phyloP scores from a whole-genome alignment of 169 alveolate genomes.

The Plasmodium malariae region DNA sequence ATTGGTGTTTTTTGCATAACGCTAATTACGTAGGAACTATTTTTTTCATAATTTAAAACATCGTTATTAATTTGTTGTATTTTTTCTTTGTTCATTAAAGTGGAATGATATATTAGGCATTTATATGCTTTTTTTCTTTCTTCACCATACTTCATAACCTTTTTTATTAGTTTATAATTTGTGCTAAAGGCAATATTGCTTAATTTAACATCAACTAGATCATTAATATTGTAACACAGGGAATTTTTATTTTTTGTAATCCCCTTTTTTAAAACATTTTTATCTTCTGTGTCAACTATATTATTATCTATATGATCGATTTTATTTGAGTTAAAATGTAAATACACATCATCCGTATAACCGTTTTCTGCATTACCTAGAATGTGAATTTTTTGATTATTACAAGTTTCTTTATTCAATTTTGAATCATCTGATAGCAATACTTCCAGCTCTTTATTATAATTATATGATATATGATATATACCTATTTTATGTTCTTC shows the following conservation, averaged over 20 bases:
- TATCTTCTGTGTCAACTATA: background rate
- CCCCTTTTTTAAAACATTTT: background rate
- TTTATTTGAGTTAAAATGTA: too few species aligned
- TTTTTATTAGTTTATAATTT: conserved; percentile 67
- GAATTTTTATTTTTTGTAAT: background rate
- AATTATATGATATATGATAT: conserved; percentile 26
- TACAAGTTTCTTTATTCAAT: background rate
- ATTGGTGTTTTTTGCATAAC: conserved; percentile 91
- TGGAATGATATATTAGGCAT: conserved; percentile 70
- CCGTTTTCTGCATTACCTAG: background rate
- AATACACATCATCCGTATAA: background rate
- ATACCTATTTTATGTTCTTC: conserved; percentile 14
- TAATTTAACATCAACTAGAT: conserved; percentile 62
- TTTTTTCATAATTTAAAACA: conserved; percentile 61
- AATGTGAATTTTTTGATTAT: background rate
- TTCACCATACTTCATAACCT: conserved; percentile 71
- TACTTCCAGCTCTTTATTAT: conserved; percentile 60
- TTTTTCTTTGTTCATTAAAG: conserved; percentile 60
- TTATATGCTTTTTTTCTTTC: conserved; percentile 77
- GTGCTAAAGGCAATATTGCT: conserved; percentile 67
- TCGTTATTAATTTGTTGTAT: conserved; percentile 49
- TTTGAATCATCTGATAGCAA: conserved; percentile 15
- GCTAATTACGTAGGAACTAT: conserved; percentile 9
- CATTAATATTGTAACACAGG: background rate
- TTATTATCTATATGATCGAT: background rate